Percentiles rank a stretch among this genome's conserved stretches.
Conservation (phyloP, 345 rosid genomes). For the Heritiera littoralis region DNA sequence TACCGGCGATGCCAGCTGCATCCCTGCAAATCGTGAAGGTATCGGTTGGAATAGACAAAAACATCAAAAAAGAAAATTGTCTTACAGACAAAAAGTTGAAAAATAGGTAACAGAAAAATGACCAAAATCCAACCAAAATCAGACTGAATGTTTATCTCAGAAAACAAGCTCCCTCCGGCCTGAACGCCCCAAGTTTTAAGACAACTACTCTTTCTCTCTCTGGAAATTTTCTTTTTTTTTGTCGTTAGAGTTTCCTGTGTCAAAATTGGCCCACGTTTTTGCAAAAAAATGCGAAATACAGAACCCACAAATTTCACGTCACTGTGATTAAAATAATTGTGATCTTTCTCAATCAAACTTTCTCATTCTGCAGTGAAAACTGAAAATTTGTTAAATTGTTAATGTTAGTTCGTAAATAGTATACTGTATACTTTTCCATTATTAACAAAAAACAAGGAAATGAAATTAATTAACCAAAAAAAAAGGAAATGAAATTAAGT, state of each 20-base stretch:
- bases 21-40: slow-evolving; percentile 40
- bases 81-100: neutral
- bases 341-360: no score
- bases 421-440: no score
- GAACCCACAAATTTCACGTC: neutral
- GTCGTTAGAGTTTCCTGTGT: neutral
- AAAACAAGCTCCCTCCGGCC: neutral
- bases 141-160: neutral
- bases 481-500: no score
- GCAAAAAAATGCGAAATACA: neutral
- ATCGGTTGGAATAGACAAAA: slow-evolving; percentile 26
- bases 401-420: no score
- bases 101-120: neutral
- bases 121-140: neutral
- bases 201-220: neutral
- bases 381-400: no score
- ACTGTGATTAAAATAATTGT: neutral
- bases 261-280: neutral
- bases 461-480: no score
- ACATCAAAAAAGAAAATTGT: slow-evolving; percentile 34
- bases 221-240: neutral
- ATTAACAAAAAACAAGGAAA: no score
- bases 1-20: slow-evolving; percentile 76
- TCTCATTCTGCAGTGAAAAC: no score
- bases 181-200: neutral